Base-by-base conservation (phyloP, 2,329 filamentous ascomycete species). In the Colletotrichum higginsianum region DNA sequence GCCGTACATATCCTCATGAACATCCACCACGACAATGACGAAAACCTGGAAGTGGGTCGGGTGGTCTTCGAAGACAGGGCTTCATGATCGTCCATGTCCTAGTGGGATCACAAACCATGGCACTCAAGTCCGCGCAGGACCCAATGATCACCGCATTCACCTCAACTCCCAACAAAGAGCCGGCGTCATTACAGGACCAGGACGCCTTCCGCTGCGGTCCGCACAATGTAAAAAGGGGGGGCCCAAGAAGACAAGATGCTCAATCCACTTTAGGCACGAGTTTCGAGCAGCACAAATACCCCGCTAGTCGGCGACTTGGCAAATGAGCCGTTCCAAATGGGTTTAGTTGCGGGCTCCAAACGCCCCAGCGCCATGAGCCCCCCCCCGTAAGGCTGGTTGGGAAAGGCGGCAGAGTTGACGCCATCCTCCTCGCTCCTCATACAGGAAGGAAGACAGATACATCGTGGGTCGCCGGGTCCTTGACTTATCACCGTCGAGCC, bases 251-350 rank as follows among this genome's bases (percentile, higher is more conserved):
- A 21, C 13, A 42, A 21, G 18, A 42, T 57, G 35, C 55, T 57
- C 8, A 57, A 42, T 42, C 55, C 55, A 42, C 55, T 57, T 16
- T 42, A 57, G 55, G 55, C n/a, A 57, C n/a, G 38, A 26, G 55
- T 5, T 57, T 26, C 21, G 18, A 49, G 11, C 18, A 21, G 47
- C 47, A 23, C 12, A 23, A 15, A 49, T 13, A 49, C n/a, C 47
- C 47, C 47, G 47, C 47, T 49, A 23, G 47, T 49, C 47, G 47
- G 11, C 47, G 47, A 49, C n/a, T 49, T 18, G 55, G 55, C 35
- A 57, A 57, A 42, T 57, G 55, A 40, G 9, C 12, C 21, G n/a
- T 40, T 4, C n/a, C 30, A 18, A 57, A 57, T 3, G n/a, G 12
- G 38, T 12, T 57, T 57, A 42, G 55, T 21, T 23, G 55, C 53